Evolutionary conservation across 2,329 filamentous ascomycete species (phyloP).

Genomic region (Penicillium sp.): DNA sequence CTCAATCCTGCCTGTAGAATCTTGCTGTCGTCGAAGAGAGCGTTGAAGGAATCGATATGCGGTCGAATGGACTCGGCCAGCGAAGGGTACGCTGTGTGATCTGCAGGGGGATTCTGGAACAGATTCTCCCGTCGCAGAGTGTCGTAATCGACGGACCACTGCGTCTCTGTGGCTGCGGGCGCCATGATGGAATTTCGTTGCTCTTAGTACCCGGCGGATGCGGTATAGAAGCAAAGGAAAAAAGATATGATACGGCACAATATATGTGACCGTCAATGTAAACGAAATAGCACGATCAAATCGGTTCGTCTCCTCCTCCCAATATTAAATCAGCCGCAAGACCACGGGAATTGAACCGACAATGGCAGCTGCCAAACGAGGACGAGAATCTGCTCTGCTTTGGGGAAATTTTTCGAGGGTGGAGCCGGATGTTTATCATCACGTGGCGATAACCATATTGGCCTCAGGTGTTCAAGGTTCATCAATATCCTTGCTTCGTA

Average conservation of each 20-base stretch:
- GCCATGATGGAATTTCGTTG: slow-evolving; percentile 47
- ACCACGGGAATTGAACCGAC: slow-evolving; percentile 27
- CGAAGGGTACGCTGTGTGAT: slow-evolving; percentile 82
- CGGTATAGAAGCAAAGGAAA: slow-evolving; percentile 17
- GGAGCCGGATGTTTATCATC: slow-evolving; percentile 39
- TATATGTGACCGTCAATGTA: slow-evolving; percentile 9
- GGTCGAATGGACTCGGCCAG: slow-evolving; percentile 83
- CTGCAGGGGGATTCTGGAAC: slow-evolving; percentile 82
- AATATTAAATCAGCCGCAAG: slow-evolving; percentile 14
- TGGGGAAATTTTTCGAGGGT: slow-evolving; percentile 44
- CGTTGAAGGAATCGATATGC: slow-evolving; percentile 95
- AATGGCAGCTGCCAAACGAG: slow-evolving; percentile 26
- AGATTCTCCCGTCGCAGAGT: slow-evolving; percentile 82
- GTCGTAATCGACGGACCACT: slow-evolving; percentile 84
- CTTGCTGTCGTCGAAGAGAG: slow-evolving; percentile 73
- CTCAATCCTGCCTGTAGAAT: slow-evolving; percentile 71
- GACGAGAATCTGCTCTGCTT: slow-evolving; percentile 22
- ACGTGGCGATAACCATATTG: slow-evolving; percentile 39
- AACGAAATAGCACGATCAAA: not conserved
- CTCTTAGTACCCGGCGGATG: slow-evolving; percentile 4
- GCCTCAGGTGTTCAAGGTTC: slow-evolving; percentile 23
- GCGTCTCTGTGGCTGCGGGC: slow-evolving; percentile 60
- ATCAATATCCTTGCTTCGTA: too few relatives aligned
- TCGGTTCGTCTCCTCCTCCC: slow-evolving; percentile 13
- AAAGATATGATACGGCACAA: slow-evolving; percentile 12